Conservation (phyloP, 164 flowering plant species). For the Aristolochia californica region DNA sequence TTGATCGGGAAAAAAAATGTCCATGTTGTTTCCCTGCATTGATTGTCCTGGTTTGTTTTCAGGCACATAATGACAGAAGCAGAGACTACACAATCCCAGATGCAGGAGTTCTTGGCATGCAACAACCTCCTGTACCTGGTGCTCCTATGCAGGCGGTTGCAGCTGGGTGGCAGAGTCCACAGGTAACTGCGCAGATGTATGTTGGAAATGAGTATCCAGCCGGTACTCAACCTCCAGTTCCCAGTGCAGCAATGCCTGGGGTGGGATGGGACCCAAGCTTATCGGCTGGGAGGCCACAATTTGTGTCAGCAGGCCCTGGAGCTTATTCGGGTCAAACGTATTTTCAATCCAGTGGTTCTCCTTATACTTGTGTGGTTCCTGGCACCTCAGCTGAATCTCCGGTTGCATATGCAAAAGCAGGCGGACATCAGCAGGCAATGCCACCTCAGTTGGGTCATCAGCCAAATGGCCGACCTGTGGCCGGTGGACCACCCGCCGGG, state of each 20-base stretch:
- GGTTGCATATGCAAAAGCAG: slow-evolving; percentile 4
- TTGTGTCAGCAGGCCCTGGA: slow-evolving; percentile 25
- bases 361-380: slow-evolving; percentile 19
- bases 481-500: slow-evolving; percentile 23
- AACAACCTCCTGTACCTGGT: slow-evolving; percentile 27
- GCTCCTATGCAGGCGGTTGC: slow-evolving; percentile 13
- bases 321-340: slow-evolving; percentile 42
- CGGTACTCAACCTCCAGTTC: slow-evolving; percentile 19
- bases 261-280: slow-evolving; percentile 44
- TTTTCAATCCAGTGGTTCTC: slow-evolving; percentile 16
- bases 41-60: neutral
- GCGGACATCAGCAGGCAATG: slow-evolving; percentile 7
- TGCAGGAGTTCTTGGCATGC: slow-evolving; percentile 32
- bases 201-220: slow-evolving; percentile 22
- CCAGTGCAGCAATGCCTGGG: slow-evolving; percentile 13
- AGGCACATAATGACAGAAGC: slow-evolving; percentile 79
- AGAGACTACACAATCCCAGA: slow-evolving; percentile 72
- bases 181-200: slow-evolving; percentile 21
- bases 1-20: slow-evolving; percentile 8
- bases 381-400: slow-evolving; percentile 14
- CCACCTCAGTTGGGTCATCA: slow-evolving; percentile 19
- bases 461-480: slow-evolving; percentile 20
- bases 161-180: slow-evolving; percentile 46
- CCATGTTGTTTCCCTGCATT: neutral
- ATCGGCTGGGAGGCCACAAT: slow-evolving; percentile 28